phyloP scores from a whole-genome alignment of 1,284 basidiomycete species.

The Hemileia vastatrix region DNA sequence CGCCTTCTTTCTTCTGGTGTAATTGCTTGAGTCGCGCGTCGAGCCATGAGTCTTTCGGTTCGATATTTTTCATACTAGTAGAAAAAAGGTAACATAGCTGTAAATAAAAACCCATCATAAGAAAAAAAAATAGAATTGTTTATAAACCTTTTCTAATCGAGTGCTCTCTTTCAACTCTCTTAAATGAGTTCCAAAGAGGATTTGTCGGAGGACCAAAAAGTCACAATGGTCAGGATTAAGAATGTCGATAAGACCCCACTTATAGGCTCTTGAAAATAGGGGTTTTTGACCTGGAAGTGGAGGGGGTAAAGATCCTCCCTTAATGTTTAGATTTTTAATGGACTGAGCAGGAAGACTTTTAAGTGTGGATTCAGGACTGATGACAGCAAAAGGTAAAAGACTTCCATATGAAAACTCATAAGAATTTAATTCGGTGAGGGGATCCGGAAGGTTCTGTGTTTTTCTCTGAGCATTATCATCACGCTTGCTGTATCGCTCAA shows the following conservation, averaged over 20 bases:
- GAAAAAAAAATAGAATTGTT: neutral
- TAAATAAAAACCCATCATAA: neutral
- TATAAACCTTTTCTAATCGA: conserved; percentile 17
- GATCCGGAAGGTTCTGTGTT: neutral
- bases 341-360: neutral
- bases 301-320: neutral
- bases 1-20: too few species aligned
- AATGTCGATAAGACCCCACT: conserved; percentile 13
- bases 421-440: neutral
- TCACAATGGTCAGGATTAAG: conserved; percentile 19
- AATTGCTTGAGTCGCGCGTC: too few species aligned
- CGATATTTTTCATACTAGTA: conserved; percentile 16
- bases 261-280: conserved; percentile 1
- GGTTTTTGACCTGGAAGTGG: neutral
- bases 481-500: neutral
- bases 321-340: neutral
- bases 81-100: neutral
- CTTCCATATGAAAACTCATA: neutral
- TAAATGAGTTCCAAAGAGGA: conserved; percentile 18
- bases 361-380: neutral
- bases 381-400: neutral
- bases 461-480: neutral
- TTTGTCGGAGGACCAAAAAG: conserved; percentile 6
- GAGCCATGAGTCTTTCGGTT: conserved; percentile 16
- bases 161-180: conserved; percentile 14